Evolutionary conservation across 495 filamentous ascomycete genomes (phyloP), one percentile per base, ranked within the genome.

Genomic region (Annulohypoxylon maeteangense): DNA sequence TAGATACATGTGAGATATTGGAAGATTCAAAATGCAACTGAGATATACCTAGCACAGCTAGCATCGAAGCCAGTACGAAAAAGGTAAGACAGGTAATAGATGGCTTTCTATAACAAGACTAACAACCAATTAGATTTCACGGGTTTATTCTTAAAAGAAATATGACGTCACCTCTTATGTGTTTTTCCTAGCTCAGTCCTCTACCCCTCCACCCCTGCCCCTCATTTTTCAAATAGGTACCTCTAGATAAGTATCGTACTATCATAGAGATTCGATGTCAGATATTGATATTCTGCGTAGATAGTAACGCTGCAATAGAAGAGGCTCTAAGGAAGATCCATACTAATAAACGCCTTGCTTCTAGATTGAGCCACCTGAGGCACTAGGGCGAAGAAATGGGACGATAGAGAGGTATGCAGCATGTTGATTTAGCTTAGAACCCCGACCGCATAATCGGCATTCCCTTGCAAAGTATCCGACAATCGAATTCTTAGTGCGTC

Each of bases 401-500:
- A 38, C 18, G 55, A 32, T 16, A 61, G 50, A 31, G 32, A 60
- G 27, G 36, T 5, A 18, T 12, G n/a, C 12, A 7, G 29, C 7
- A 8, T n/a, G n/a, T n/a, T n/a, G 5, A 38, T 7, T 29, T 38
- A 62, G n/a, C 36, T 40, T n/a, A 65, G 57, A 32, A 72, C 67
- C 63, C 55, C 18, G 20, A 50, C 42, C 34, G 44, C 58, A 67
- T 61, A 29, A 56, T 59, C 57, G 63, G 57, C 27, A 71, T 58
- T 16, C 45, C 58, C 65, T 65, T 40, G 27, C 31, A 65, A 45
- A 47, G 38, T 70, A 70, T 55, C 76, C 71, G 76, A 75, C 61
- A 68, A 78, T 76, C 76, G 76, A 75, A 45, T 50, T 64, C 51
- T 71, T 44, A 31, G 74, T 68, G 76, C 47, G 11, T 31, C 68